Evolutionary conservation across 1,284 basidiomycete genomes (phyloP).

Genomic region (Fomitopsis palustris): DNA sequence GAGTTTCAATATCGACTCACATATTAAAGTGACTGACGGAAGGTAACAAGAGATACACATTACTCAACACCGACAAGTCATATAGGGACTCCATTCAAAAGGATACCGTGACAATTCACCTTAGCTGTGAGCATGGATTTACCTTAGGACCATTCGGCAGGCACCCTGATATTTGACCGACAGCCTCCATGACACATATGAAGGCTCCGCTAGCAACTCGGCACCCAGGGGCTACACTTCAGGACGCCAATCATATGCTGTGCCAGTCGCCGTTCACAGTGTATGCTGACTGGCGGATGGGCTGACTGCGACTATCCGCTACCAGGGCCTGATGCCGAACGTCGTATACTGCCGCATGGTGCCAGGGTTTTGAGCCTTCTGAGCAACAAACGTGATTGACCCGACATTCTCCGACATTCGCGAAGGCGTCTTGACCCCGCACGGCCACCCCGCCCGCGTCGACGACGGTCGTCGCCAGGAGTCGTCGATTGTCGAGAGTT

Average conservation of each 20-base stretch:
- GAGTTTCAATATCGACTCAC: no score
- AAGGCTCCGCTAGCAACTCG: not conserved
- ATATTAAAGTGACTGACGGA: no score
- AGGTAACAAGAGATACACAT: no score
- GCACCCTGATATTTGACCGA: constrained; percentile 9
- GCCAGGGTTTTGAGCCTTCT: not conserved
- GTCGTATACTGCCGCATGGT: not conserved
- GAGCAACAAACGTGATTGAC: not conserved
- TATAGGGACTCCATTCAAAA: no score
- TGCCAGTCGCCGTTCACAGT: not conserved
- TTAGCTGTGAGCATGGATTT: no score
- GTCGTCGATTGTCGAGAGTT: not conserved
- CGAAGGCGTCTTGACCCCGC: not conserved
- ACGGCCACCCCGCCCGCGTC: not conserved
- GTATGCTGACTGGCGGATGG: not conserved
- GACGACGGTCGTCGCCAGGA: not conserved
- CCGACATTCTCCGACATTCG: constrained; percentile 1
- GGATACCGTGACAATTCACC: no score
- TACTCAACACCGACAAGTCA: no score
- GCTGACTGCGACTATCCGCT: not conserved
- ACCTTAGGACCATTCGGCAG: no score
- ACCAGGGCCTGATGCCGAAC: not conserved
- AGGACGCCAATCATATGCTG: not conserved
- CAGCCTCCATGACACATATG: not conserved
- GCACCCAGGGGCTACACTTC: not conserved